Base-by-base conservation (phyloP, 805 yeast genomes). In the Komagataella mondaviorum region DNA sequence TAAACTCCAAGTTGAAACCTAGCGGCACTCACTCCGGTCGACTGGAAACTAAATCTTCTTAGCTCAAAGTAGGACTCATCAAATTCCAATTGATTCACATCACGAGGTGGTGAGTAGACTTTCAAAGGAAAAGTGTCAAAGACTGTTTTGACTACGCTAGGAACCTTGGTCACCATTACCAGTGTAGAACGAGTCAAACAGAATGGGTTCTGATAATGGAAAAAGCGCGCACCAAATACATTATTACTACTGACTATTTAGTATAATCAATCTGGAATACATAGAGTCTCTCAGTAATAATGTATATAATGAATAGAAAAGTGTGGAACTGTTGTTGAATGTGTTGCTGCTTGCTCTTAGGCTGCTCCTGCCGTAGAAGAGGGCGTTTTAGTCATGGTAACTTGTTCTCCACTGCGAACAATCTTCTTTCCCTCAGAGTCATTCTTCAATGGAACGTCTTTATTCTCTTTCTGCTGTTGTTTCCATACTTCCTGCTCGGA, bases 401-500 rank as follows among this genome's bases (percentile, higher is more conserved):
- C 82, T 63, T 81, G 86, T 52, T 72, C 75, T 20, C 83, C 84
- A 45, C 82, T 80, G 49, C 86, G 68, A 8, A 77, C 78, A 53
- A 81, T 81, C 48, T 68, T 65, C 55, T 72, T 71, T 7, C 85
- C 83, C 51, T 71, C 73, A 17, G 79, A 65, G 58, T 78, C 82
- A 48, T 67, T 71, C 51, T 75, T 77, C 45, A 79, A 62, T 6
- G 80, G 80, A 39, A 77, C 81, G 60, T 67, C 82, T 71, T 76
- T 84, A 73, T 77, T 85, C 73, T 71, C 85, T 54, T 61, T 71
- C 71, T 71, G 82, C 68, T 76, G 88, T 65, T 73, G 80, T 65
- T 81, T 80, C 95, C 96, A 87, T 22, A 86, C 86, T 57, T 85
- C 84, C 54, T 81, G 85, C 57, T 88, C 91, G 55, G 85, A 77